These are phyloP conservation scores for Apiotrichum siamense DNA, from an alignment of 1,284 basidiomycete genomes.

Conservation along the genomic window DNA sequence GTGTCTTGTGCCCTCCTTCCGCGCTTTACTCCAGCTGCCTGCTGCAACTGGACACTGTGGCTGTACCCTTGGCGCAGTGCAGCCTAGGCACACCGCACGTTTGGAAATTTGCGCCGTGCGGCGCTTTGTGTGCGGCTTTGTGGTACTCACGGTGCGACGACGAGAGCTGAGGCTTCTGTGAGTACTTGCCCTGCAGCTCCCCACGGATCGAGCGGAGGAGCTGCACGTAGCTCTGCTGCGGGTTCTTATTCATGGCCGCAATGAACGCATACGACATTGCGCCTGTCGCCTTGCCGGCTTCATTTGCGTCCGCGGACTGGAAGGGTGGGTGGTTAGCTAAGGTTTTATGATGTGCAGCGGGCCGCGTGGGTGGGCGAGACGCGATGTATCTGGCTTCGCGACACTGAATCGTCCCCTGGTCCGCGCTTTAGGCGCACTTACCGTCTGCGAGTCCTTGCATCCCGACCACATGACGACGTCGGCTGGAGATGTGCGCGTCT, in stretches of 20 bases:
- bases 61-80: too few species aligned
- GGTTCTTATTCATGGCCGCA: conserved; percentile 56
- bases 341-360: too few species aligned
- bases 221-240: conserved; percentile 71
- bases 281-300: conserved; percentile 73
- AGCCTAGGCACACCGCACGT: background rate
- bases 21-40: too few species aligned
- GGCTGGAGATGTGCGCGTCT: conserved; percentile 71
- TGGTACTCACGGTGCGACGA: conserved; percentile 32
- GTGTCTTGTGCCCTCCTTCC: too few species aligned
- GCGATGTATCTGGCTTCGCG: background rate
- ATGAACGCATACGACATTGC: conserved; percentile 75
- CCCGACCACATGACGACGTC: conserved; percentile 67
- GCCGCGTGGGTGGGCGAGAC: too few species aligned
- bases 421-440: too few species aligned
- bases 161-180: conserved; percentile 71
- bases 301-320: conserved; percentile 72
- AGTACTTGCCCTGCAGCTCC: conserved; percentile 57
- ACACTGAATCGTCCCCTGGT: too few species aligned
- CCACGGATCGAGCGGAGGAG: conserved; percentile 65
- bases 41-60: too few species aligned
- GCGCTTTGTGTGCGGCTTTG: background rate
- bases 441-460: conserved; percentile 83
- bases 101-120: too few species aligned
- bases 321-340: background rate